phyloP scores from a whole-genome alignment of 2,329 filamentous ascomycete species.

The Cytospora mali region DNA sequence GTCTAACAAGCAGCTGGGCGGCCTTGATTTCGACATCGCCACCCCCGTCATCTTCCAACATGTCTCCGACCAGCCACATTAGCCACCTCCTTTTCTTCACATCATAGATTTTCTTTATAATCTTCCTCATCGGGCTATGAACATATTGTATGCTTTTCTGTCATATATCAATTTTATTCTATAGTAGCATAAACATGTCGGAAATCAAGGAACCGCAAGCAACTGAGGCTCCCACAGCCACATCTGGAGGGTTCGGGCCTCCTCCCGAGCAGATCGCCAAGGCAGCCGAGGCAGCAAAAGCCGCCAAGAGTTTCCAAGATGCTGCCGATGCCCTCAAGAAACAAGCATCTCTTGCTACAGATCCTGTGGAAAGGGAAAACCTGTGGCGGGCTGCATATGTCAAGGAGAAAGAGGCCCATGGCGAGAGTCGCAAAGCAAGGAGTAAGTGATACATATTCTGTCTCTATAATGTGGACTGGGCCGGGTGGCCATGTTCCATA shows the following conservation, averaged over 20 bases:
- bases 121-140: not conserved
- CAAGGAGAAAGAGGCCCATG: constrained; percentile 28
- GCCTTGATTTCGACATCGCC: not conserved
- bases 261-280: constrained; percentile 6
- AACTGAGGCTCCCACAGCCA: not conserved
- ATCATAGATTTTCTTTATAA: not conserved
- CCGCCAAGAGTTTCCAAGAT: constrained; percentile 24
- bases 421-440: constrained; percentile 28
- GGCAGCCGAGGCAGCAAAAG: constrained; percentile 23
- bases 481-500: too few relatives aligned
- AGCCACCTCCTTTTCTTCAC: not conserved
- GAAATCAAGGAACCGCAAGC: not conserved
- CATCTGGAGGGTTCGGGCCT: not conserved
- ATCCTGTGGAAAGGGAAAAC: constrained; percentile 24
- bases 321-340: constrained; percentile 27
- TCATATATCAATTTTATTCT: too few relatives aligned
- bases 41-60: not conserved
- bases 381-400: constrained; percentile 23
- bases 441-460: constrained; percentile 8
- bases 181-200: too few relatives aligned
- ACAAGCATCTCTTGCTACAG: constrained; percentile 18
- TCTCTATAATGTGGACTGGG: too few relatives aligned
- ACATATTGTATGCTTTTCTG: not conserved
- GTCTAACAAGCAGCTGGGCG: not conserved
- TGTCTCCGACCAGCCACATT: not conserved